These are phyloP conservation scores for Citrus inodora DNA, from an alignment of 345 rosid genomes.

Conservation along the genomic window DNA sequence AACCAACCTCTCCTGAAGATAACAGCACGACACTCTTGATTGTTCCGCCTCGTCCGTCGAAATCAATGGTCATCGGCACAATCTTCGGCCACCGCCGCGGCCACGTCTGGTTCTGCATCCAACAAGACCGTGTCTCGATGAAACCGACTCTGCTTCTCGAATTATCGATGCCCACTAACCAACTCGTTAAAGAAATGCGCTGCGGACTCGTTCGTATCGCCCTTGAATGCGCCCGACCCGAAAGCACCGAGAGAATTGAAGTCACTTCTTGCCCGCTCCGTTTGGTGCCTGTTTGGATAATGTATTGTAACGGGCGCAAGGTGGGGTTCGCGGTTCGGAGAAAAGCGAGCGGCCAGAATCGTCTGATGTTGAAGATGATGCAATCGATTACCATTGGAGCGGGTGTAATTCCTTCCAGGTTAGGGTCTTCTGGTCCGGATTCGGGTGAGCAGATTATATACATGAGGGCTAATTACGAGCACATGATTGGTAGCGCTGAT, in stretches of 20 bases:
- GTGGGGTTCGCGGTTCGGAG: slow-evolving; percentile 62
- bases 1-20: slow-evolving; percentile 29
- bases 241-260: neutral
- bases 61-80: slow-evolving; percentile 81
- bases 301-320: slow-evolving; percentile 65
- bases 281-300: slow-evolving; percentile 66
- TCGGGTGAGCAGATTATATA: slow-evolving; percentile 59
- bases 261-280: slow-evolving; percentile 48
- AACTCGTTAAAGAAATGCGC: slow-evolving; percentile 69
- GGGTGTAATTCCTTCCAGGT: slow-evolving; percentile 56
- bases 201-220: slow-evolving; percentile 74
- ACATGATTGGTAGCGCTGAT: slow-evolving; percentile 63
- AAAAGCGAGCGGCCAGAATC: slow-evolving; percentile 41
- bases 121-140: slow-evolving; percentile 67
- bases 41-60: slow-evolving; percentile 53
- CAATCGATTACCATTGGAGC: slow-evolving; percentile 81
- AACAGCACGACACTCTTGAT: slow-evolving; percentile 16
- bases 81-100: slow-evolving; percentile 76
- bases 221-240: slow-evolving; percentile 58
- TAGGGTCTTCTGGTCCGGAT: slow-evolving; percentile 38
- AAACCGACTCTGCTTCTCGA: slow-evolving; percentile 74
- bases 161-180: slow-evolving; percentile 63
- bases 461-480: slow-evolving; percentile 86
- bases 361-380: slow-evolving; percentile 57
- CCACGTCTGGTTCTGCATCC: slow-evolving; percentile 88